Evolutionary conservation across 495 filamentous ascomycete genomes (phyloP).

Genomic region (Neurospora sp.): DNA sequence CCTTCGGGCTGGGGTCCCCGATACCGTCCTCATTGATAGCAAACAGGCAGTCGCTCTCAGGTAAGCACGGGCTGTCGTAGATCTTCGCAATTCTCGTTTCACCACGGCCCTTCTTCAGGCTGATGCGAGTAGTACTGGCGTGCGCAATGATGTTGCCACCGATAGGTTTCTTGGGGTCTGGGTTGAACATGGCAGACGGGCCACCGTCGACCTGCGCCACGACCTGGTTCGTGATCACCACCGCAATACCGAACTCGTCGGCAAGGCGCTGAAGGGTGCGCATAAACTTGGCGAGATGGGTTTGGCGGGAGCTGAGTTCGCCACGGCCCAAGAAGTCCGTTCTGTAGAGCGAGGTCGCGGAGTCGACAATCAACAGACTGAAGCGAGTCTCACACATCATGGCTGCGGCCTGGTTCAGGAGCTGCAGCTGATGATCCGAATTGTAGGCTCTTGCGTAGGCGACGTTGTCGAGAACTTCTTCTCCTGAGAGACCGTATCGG

Average conservation of each 20-base stretch:
- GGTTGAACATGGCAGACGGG: conserved; percentile 94
- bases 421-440: conserved; percentile 90
- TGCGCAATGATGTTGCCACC: conserved; percentile 98
- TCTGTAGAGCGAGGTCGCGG: conserved; percentile 85
- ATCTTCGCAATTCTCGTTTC: conserved; percentile 98
- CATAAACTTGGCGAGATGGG: conserved; percentile 95
- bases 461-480: conserved; percentile 96
- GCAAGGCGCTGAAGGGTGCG: conserved; percentile 85
- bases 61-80: conserved; percentile 94
- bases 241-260: conserved; percentile 96
- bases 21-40: conserved; percentile 97
- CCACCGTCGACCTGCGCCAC: conserved; percentile 97
- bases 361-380: conserved; percentile 89
- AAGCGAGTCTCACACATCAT: conserved; percentile 99
- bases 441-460: conserved; percentile 98
- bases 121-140: conserved; percentile 81
- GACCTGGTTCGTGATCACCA: conserved; percentile 98
- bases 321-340: conserved; percentile 94
- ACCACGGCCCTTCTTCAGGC: conserved; percentile 86
- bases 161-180: conserved; percentile 97
- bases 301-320: conserved; percentile 81
- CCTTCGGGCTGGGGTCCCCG: conserved; percentile 89
- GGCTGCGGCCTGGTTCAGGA: conserved; percentile 85
- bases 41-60: conserved; percentile 93
- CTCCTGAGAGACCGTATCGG: conserved; percentile 84